Percentiles rank a stretch among this genome's conserved stretches.
Conservation (phyloP, 129 eudicot species). For the Flaveria bidentis region DNA sequence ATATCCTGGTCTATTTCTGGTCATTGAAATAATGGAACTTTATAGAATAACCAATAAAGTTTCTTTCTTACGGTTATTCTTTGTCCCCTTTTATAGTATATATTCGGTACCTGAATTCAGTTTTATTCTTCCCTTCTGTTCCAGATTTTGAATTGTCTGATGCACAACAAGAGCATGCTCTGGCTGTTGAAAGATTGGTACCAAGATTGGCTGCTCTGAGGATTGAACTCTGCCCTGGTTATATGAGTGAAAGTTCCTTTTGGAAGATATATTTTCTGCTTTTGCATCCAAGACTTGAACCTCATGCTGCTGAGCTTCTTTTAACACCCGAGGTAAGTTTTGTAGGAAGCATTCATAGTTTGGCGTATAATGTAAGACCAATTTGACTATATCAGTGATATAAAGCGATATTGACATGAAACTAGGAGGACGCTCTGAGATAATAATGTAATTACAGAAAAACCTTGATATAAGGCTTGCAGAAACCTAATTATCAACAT, state of each 20-base stretch:
- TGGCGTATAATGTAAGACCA: not conserved
- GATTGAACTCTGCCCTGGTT: slow-evolving; percentile 86
- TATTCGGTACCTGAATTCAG: not conserved
- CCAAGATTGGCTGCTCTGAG: slow-evolving; percentile 93
- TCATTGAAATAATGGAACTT: not conserved
- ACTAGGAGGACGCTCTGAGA: not conserved
- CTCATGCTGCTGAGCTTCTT: slow-evolving; percentile 70
- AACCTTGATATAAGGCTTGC: not conserved
- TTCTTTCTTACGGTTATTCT: not conserved
- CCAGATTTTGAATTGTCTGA: slow-evolving; percentile 88
- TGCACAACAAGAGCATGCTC: slow-evolving; percentile 96
- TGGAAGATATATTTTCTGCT: slow-evolving; percentile 97
- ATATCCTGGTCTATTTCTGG: too few species aligned
- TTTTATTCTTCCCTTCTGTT: not conserved
- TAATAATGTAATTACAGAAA: not conserved
- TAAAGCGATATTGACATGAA: not conserved
- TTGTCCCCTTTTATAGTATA: not conserved
- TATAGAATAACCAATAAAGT: not conserved
- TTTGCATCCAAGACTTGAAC: slow-evolving; percentile 74
- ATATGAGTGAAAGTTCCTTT: slow-evolving; percentile 76
- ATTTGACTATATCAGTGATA: not conserved
- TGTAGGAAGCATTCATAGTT: not conserved
- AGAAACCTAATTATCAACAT: not conserved
- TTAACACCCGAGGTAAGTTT: slow-evolving; percentile 78
- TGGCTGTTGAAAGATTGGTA: slow-evolving; percentile 89